Percentiles rank a stretch among this genome's conserved stretches.
These are phyloP conservation scores for Chlamydomonas schloesseri DNA, from an alignment of 139 green algal species.

Conservation along the genomic window DNA sequence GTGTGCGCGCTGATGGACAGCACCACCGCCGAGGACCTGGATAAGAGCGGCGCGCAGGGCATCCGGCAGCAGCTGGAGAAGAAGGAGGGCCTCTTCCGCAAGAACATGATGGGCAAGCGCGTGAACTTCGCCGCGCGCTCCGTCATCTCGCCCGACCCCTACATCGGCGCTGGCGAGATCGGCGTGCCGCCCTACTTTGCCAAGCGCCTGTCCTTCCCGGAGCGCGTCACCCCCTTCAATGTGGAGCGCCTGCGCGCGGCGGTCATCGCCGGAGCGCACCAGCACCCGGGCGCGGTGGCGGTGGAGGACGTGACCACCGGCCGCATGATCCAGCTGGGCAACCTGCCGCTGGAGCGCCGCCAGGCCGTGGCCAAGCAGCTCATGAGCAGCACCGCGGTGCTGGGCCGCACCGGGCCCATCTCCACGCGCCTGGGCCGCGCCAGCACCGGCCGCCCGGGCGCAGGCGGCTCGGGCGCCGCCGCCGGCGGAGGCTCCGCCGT, in stretches of 20 bases:
- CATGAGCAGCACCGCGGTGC: conserved; percentile 52
- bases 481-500: neutral
- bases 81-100: conserved; percentile 97
- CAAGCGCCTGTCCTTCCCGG: conserved; percentile 91
- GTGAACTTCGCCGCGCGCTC: conserved; percentile 98
- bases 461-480: conserved; percentile 2
- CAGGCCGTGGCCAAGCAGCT: conserved; percentile 87
- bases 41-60: neutral
- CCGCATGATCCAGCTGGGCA: conserved; percentile 3
- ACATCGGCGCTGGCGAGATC: conserved; percentile 91
- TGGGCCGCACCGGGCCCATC: neutral
- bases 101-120: conserved; percentile 99
- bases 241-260: conserved; percentile 81
- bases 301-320: conserved; percentile 88
- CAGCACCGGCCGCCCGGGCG: neutral
- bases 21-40: conserved; percentile 65
- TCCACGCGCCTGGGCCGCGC: neutral
- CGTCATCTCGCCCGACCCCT: conserved; percentile 97
- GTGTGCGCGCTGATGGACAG: conserved; percentile 92
- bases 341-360: conserved; percentile 59
- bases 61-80: conserved; percentile 95
- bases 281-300: conserved; percentile 91
- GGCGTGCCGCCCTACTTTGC: conserved; percentile 98
- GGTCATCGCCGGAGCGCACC: conserved; percentile 82
- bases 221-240: conserved; percentile 95